Base-by-base conservation (phyloP, 2,329 filamentous ascomycete genomes). In the Cytospora piceicola region DNA sequence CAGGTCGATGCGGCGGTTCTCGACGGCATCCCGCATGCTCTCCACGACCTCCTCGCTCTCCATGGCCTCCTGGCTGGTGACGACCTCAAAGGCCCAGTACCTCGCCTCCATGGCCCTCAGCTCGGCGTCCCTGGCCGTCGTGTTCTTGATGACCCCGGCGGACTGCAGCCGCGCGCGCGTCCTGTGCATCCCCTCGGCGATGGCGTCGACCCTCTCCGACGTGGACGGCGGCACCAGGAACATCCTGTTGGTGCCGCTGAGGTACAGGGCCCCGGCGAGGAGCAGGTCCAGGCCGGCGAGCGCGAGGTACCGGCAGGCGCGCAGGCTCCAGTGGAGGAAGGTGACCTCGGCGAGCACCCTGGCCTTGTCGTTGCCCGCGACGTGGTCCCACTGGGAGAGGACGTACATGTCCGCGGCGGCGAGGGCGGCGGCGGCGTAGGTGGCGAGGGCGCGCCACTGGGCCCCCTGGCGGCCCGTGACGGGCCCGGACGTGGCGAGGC, bases 1-100 rank as follows among this genome's bases (percentile, higher is more conserved):
- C 27, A 93, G 84, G 73, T 92, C 83, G 66, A 92, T 83, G 62
- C 88, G 83, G 27, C 55, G 46, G 68, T 83, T 85, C 72, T 81
- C 79, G 70, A 94, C 76, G 14, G 88, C 90, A 74, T 88, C 85
- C 66, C 90, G 88, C 68, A 93, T 85, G 61, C 89, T 86, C 72
- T 89, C 88, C 42, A 92, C 79, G 9, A 94, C 91, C 68, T 91
- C 90, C 68, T 87, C 83, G 69, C 94, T 90, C 80, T 93, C 90
- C 84, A 96, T 90, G 29, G 91, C 87, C 72, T 90, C 87, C 42
- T 84, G 80, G 85, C 91, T 92, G 34, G 92, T 76, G 60, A 85
- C 81, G 8, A 87, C 90, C 79, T 97, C 92, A 54, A 90, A 89
- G 12, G 82, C 80, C 94, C 94, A 98, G 78, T 97, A 97, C 20